Evolutionary conservation across 805 yeast species (phyloP).

Genomic region (Wickerhamiella musiphila): DNA sequence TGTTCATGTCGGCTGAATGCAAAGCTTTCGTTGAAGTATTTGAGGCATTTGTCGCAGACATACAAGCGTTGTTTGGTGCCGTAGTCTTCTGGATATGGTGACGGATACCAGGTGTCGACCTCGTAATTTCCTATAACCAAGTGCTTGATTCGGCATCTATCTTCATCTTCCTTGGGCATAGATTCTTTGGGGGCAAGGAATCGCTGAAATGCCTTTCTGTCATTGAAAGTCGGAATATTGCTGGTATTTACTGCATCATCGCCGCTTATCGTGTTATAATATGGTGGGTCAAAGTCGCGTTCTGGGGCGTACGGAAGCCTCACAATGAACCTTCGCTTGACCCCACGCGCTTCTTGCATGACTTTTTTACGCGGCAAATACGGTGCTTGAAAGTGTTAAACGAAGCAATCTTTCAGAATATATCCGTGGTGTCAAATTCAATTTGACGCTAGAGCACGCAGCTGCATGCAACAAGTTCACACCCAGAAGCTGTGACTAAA

Average conservation of each 20-base stretch:
- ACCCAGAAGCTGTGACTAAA: no score
- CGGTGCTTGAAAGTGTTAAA: no score
- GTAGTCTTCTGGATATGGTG: slow-evolving; percentile 86
- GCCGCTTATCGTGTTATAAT: slow-evolving; percentile 6
- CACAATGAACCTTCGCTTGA: no score
- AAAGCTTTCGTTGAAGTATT: slow-evolving; percentile 56
- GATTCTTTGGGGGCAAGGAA: slow-evolving; percentile 4
- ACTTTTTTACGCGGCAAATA: no score
- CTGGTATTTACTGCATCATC: background rate
- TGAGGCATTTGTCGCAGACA: slow-evolving; percentile 71
- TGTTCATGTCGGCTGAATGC: slow-evolving; percentile 50
- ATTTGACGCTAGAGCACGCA: no score
- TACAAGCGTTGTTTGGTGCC: slow-evolving; percentile 43
- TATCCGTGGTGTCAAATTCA: no score
- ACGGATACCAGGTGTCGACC: slow-evolving; percentile 79
- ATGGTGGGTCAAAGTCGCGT: no score
- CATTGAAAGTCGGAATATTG: background rate
- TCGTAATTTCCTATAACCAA: slow-evolving; percentile 58
- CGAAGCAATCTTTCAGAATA: no score
- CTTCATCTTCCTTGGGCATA: slow-evolving; percentile 1
- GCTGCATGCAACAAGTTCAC: no score
- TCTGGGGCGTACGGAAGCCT: no score
- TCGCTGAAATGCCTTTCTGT: background rate
- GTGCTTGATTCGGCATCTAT: slow-evolving; percentile 31
- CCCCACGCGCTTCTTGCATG: no score